phyloP scores from a whole-genome alignment of 2,329 filamentous ascomycete genomes.

The Monascus ruber region DNA sequence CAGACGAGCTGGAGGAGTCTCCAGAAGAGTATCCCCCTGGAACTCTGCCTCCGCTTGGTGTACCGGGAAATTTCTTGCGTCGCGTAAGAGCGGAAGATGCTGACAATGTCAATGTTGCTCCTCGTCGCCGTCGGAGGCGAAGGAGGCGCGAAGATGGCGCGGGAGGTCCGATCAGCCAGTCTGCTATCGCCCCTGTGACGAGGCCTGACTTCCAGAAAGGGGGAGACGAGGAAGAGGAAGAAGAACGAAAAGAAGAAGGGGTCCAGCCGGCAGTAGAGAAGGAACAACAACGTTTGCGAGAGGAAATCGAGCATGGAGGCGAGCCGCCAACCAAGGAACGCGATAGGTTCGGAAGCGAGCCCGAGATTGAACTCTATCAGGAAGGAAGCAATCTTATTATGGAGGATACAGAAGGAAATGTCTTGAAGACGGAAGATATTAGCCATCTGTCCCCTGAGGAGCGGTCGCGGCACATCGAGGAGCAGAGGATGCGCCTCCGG shows the following conservation, averaged over 20 bases:
- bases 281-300: slow-evolving; percentile 7
- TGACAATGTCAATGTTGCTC: slow-evolving; percentile 42
- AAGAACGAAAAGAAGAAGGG: slow-evolving; percentile 12
- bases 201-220: slow-evolving; percentile 11
- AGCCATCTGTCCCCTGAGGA: slow-evolving; percentile 43
- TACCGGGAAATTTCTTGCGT: slow-evolving; percentile 67
- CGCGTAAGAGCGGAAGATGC: slow-evolving; percentile 66
- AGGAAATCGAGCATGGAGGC: slow-evolving; percentile 24
- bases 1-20: slow-evolving; percentile 54
- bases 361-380: slow-evolving; percentile 58
- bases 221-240: slow-evolving; percentile 7
- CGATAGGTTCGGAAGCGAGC: slow-evolving; percentile 22
- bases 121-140: slow-evolving; percentile 43
- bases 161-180: slow-evolving; percentile 80
- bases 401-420: slow-evolving; percentile 79
- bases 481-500: slow-evolving; percentile 43
- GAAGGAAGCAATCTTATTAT: slow-evolving; percentile 71
- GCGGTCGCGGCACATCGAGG: slow-evolving; percentile 45
- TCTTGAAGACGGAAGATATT: slow-evolving; percentile 54
- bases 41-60: slow-evolving; percentile 57
- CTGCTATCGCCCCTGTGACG: slow-evolving; percentile 65
- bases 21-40: slow-evolving; percentile 54
- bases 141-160: slow-evolving; percentile 64
- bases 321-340: slow-evolving; percentile 25
- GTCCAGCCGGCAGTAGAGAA: no score